Evolutionary conservation across 805 yeast species (phyloP).

Genomic region (Priceomyces haplophilus): DNA sequence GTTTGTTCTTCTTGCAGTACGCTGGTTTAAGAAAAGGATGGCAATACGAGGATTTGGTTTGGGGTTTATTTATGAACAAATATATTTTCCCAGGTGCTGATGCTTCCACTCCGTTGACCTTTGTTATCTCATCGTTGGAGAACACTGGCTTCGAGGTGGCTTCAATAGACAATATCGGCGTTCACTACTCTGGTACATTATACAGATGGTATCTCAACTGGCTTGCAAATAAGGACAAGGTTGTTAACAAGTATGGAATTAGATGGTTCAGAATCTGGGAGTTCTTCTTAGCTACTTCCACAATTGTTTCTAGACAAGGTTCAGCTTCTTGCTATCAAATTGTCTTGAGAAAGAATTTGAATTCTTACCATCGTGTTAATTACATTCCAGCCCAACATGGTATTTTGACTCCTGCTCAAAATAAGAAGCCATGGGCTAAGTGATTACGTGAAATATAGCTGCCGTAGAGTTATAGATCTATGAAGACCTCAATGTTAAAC

Average conservation of each 20-base stretch:
- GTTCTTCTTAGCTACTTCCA: conserved; percentile 78
- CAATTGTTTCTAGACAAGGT: conserved; percentile 88
- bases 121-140: conserved; percentile 73
- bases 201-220: conserved; percentile 96
- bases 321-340: conserved; percentile 90
- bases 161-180: conserved; percentile 84
- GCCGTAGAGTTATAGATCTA: neutral
- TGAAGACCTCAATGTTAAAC: neutral
- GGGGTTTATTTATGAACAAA: conserved; percentile 97
- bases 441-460: neutral
- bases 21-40: conserved; percentile 89
- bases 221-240: conserved; percentile 77
- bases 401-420: conserved; percentile 53
- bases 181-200: conserved; percentile 84
- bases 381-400: conserved; percentile 79
- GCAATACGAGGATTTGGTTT: conserved; percentile 91
- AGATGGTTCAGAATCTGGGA: conserved; percentile 96
- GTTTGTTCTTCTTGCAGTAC: conserved; percentile 79
- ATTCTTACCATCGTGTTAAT: conserved; percentile 78
- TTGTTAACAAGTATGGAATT: conserved; percentile 73
- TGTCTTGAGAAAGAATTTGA: conserved; percentile 84
- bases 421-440: conserved; percentile 59
- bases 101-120: conserved; percentile 90
- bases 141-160: conserved; percentile 84
- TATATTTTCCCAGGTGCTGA: conserved; percentile 97